These are phyloP conservation scores for Fusarium compactum DNA, from an alignment of 2,329 filamentous ascomycete genomes.

Conservation along the genomic window DNA sequence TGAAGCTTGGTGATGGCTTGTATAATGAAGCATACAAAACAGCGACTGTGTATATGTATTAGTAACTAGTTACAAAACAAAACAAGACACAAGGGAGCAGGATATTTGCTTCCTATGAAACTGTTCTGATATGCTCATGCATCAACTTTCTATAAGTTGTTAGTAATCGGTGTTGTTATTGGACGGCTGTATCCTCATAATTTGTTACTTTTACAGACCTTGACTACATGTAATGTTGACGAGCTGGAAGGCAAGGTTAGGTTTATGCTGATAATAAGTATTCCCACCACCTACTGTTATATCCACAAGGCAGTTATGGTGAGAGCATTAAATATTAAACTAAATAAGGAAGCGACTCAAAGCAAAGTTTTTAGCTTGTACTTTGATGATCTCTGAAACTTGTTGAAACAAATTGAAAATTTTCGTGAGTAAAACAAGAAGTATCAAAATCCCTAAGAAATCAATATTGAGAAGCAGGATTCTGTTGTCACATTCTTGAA, in stretches of 20 bases:
- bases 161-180: background rate
- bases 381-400: background rate
- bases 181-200: too few relatives aligned
- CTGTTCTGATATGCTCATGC: background rate
- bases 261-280: too few relatives aligned
- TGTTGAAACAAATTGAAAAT: background rate
- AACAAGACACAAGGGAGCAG: constrained; percentile 5
- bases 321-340: background rate
- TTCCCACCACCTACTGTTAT: too few relatives aligned
- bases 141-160: background rate
- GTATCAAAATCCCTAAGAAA: background rate
- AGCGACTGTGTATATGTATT: constrained; percentile 24
- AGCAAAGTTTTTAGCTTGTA: background rate
- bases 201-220: too few relatives aligned
- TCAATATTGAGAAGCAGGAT: background rate
- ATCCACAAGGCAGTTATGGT: too few relatives aligned
- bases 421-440: background rate
- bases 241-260: too few relatives aligned
- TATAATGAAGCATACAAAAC: constrained; percentile 24
- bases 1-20: constrained; percentile 14
- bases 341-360: background rate
- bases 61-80: constrained; percentile 18
- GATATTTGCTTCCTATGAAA: background rate
- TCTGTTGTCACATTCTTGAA: background rate
- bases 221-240: too few relatives aligned